Evolutionary conservation across 441 rosid genomes (phyloP), one percentile per base, ranked within the genome.

Genomic region (Populus hybrid): DNA sequence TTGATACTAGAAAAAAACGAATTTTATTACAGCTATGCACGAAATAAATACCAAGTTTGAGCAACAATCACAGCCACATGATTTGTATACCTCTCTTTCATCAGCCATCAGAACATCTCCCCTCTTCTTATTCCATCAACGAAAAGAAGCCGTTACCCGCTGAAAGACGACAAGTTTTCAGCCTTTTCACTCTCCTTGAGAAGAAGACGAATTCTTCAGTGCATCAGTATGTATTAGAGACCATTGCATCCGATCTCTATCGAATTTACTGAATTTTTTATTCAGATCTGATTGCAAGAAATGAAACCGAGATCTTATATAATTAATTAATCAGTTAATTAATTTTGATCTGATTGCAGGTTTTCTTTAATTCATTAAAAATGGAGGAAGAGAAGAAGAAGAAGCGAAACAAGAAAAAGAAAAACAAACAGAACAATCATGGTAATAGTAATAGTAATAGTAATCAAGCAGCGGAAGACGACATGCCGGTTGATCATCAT

Each of bases 361-460:
- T 16, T 69, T 38, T n/a, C 10, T n/a, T 26, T 12, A 30, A 6
- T 16, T 26, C 6, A 7, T 54, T 54, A 54, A 54, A 18, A 71
- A 88, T 88, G 92, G 93, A 87, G 65, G 90, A 86, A 0, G 90
- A 88, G 21, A 89, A 84, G 87, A 87, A 83, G 89, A 86, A 87
- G 69, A 91, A 89, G 88, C 76, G 86, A 75, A 89, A 82, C 80
- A 91, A 86, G 85, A 91, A 89, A 28, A 90, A 87, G 85, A 89
- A 91, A 81, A 89, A 84, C 67, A 85, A 82, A 74, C 72, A 83
- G 79, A 85, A 82, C 64, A 46, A 38, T 9, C 32, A 30, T 30
- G 32, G 4, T 30, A 30, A 30, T 30, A 70, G 24, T 24, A 24
- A 24, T 24, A 24, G 24, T 8, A 12, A 16, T 30, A 67, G 21